Evolutionary conservation across 2,329 filamentous ascomycete species (phyloP).

Genomic region (Nothophoma quercina): DNA sequence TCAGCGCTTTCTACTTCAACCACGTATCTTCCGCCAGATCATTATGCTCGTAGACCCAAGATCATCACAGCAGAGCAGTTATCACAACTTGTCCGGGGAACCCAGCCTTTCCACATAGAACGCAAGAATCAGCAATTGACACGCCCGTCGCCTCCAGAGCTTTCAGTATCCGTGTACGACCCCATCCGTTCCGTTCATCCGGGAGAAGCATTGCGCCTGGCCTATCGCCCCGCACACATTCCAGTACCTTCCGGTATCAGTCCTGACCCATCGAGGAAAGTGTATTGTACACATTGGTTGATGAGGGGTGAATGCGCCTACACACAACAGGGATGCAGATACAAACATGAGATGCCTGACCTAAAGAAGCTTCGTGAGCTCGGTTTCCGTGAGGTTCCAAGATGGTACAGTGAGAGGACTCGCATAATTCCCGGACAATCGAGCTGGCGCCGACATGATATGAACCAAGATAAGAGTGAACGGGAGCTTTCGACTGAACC

Average conservation of each 20-base stretch:
- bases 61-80: not conserved
- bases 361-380: slow-evolving; percentile 68
- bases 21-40: slow-evolving; percentile 28
- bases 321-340: slow-evolving; percentile 72
- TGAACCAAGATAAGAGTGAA: slow-evolving; percentile 14
- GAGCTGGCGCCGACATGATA: slow-evolving; percentile 37
- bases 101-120: no score
- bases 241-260: slow-evolving; percentile 48
- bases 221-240: no score
- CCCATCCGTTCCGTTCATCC: slow-evolving; percentile 34
- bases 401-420: slow-evolving; percentile 63
- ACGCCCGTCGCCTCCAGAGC: not conserved
- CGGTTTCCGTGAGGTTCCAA: slow-evolving; percentile 66
- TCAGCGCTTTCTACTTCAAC: not conserved
- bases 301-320: slow-evolving; percentile 85
- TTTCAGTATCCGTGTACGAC: slow-evolving; percentile 26
- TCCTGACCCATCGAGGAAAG: slow-evolving; percentile 64
- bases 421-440: slow-evolving; percentile 28
- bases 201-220: no score
- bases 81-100: no score
- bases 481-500: not conserved
- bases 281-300: slow-evolving; percentile 91
- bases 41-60: slow-evolving; percentile 23
- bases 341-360: slow-evolving; percentile 88
- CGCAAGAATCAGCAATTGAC: no score